phyloP scores from a whole-genome alignment of 345 rosid genomes.

The Barbarea vulgaris region DNA sequence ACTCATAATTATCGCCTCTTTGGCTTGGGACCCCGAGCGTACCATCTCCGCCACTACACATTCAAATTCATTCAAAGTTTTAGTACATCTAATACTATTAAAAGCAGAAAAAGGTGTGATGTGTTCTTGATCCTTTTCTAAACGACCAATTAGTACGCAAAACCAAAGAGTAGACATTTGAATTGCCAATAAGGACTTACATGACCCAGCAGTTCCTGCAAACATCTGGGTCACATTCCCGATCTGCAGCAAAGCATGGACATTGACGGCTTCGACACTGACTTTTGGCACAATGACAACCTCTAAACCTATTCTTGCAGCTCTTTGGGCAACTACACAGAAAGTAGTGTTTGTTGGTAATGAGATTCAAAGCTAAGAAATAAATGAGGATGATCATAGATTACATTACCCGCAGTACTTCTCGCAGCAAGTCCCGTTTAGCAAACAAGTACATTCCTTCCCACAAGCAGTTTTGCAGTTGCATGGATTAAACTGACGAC shows the following conservation, averaged over 20 bases:
- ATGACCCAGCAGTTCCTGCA: conserved; percentile 99
- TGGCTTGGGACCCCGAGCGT: conserved; percentile 87
- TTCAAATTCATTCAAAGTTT: conserved; percentile 9
- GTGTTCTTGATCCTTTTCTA: background rate
- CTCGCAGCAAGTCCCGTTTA: conserved; percentile 98
- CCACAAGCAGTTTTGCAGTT: conserved; percentile 91
- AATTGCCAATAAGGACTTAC: conserved; percentile 48
- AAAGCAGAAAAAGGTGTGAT: background rate
- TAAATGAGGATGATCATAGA: conserved; percentile 12
- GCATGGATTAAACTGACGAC: conserved; percentile 98
- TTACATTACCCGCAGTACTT: conserved; percentile 95
- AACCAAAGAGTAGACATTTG: conserved; percentile 13
- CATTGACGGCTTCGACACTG: conserved; percentile 99
- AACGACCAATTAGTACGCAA: background rate
- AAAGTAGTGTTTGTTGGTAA: conserved; percentile 19
- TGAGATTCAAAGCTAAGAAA: conserved; percentile 6
- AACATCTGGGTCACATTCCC: conserved; percentile 99
- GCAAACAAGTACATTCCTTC: conserved; percentile 88
- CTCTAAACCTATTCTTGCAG: conserved; percentile 98
- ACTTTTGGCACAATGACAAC: conserved; percentile 99
- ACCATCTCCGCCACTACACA: conserved; percentile 94
- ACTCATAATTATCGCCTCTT: conserved; percentile 98
- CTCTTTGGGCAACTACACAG: conserved; percentile 83
- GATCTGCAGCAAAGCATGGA: conserved; percentile 99
- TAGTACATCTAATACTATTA: background rate